A percentile compares a stretch with the other conserved stretches of the same genome.
phyloP scores from a whole-genome alignment of 805 yeast species.

The Starmerella tilneyi region DNA sequence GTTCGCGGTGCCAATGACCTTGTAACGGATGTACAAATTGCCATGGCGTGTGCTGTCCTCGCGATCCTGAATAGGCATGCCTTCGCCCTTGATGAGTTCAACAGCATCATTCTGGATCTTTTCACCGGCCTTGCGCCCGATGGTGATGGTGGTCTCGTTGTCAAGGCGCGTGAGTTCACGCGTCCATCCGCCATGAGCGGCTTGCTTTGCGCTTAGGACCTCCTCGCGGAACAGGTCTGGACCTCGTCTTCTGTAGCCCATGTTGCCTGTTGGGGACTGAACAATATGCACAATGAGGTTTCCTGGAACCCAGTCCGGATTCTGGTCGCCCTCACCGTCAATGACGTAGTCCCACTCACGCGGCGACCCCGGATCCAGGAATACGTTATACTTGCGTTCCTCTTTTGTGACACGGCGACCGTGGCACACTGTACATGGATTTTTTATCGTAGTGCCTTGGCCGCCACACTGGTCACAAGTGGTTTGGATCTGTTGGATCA shows the following conservation, averaged over 20 bases:
- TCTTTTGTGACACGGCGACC: constrained; percentile 59
- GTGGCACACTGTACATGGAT: constrained; percentile 57
- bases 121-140: constrained; percentile 45
- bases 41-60: constrained; percentile 36
- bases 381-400: constrained; percentile 47
- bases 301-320: constrained; percentile 76
- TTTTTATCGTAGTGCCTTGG: constrained; percentile 53
- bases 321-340: constrained; percentile 71
- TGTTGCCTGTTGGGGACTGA: constrained; percentile 45
- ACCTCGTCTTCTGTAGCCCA: constrained; percentile 82
- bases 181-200: constrained; percentile 71
- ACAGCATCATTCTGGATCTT: constrained; percentile 56
- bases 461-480: constrained; percentile 77
- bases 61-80: constrained; percentile 60
- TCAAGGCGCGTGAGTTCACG: constrained; percentile 61
- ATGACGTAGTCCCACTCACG: constrained; percentile 49
- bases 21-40: constrained; percentile 41
- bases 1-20: constrained; percentile 27
- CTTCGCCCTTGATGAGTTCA: constrained; percentile 61
- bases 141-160: constrained; percentile 39
- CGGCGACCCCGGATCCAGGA: constrained; percentile 60
- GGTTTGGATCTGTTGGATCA: constrained; percentile 75
- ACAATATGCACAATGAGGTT: constrained; percentile 53
- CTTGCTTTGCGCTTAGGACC: constrained; percentile 59
- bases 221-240: constrained; percentile 71